These are phyloP conservation scores for Trypanosomatidae sp. DNA, from an alignment of 208 protist species.

Conservation along the genomic window DNA sequence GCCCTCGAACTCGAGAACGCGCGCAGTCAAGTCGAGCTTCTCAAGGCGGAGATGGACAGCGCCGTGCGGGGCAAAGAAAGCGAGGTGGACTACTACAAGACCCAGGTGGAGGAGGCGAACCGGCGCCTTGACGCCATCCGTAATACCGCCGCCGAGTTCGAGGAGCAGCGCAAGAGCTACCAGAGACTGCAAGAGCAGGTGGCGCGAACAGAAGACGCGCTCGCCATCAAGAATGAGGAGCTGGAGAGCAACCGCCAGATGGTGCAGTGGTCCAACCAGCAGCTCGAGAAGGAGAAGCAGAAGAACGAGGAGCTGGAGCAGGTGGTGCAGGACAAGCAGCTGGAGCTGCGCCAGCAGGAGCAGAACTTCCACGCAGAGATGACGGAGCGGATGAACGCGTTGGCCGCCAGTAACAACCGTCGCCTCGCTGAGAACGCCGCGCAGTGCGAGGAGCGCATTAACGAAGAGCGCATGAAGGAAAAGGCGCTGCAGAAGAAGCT, in stretches of 20 bases:
- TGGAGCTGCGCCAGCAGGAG: constrained; percentile 81
- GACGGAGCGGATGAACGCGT: constrained; percentile 79
- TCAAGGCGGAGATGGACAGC: constrained; percentile 60
- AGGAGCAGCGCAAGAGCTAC: constrained; percentile 82
- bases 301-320: constrained; percentile 80
- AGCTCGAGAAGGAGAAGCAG: constrained; percentile 87
- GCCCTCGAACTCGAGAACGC: constrained; percentile 82
- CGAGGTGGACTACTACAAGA: constrained; percentile 79
- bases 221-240: constrained; percentile 73
- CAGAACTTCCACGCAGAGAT: constrained; percentile 67
- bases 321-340: constrained; percentile 63
- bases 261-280: constrained; percentile 85
- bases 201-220: constrained; percentile 61
- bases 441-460: constrained; percentile 81
- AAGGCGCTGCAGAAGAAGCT: constrained; percentile 85
- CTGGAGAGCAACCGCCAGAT: constrained; percentile 88
- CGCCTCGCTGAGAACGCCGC: constrained; percentile 76
- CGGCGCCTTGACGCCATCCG: constrained; percentile 64
- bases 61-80: constrained; percentile 66
- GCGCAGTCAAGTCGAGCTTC: constrained; percentile 48
- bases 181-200: constrained; percentile 82
- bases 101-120: constrained; percentile 54
- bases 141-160: constrained; percentile 62
- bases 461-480: constrained; percentile 80
- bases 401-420: constrained; percentile 79